Conservation (phyloP, 257 asterid species). For the Gentiana dahurica region DNA sequence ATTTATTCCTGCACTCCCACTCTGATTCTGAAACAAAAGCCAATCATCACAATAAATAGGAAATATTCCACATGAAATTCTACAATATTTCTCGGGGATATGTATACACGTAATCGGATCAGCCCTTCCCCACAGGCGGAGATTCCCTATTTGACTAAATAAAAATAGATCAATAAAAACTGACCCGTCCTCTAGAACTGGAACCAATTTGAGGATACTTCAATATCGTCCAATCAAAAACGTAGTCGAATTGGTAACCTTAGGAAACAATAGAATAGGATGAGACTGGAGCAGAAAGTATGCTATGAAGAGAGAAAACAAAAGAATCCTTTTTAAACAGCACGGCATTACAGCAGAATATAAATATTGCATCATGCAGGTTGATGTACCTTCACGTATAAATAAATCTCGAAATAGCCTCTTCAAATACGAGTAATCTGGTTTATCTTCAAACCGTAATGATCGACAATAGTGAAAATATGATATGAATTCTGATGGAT, state of each 20-base stretch:
- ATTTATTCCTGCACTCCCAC: conserved; percentile 46
- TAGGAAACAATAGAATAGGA: conserved; percentile 17
- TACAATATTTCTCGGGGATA: no score
- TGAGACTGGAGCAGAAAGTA: not conserved
- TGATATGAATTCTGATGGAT: conserved; percentile 81
- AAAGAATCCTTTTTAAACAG: not conserved
- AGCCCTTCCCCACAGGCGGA: no score
- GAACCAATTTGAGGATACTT: conserved; percentile 93
- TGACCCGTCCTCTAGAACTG: conserved; percentile 69
- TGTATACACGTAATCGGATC: no score
- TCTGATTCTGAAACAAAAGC: conserved; percentile 42
- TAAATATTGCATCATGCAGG: conserved; percentile 4
- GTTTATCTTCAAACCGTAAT: conserved; percentile 84
- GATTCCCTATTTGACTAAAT: no score
- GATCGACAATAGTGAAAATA: conserved; percentile 92
- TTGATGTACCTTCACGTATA: conserved; percentile 74
- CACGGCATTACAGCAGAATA: not conserved
- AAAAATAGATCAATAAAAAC: conserved; percentile 11
- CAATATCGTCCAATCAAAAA: conserved; percentile 92
- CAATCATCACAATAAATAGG: no score
- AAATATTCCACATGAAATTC: no score
- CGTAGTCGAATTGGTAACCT: conserved; percentile 96
- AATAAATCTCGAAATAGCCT: conserved; percentile 89
- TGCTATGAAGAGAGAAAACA: no score
- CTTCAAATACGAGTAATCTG: conserved; percentile 86